Conservation (phyloP, 495 filamentous ascomycete genomes). For the Rostrohypoxylon terebratum region DNA sequence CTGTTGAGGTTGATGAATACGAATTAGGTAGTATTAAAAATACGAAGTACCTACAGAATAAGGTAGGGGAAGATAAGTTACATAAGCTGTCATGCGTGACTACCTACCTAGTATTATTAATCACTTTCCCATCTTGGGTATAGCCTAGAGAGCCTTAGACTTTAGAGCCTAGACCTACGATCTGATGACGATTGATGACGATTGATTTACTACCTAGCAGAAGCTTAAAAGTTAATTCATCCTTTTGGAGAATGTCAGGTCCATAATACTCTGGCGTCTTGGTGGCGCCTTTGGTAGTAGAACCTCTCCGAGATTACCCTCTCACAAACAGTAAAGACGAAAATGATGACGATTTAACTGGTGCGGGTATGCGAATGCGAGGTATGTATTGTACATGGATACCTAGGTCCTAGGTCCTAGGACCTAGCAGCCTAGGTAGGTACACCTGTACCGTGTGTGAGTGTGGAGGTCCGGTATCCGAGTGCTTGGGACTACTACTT, state of each 20-base stretch:
- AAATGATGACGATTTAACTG: neutral
- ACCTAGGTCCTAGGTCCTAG: too few species aligned
- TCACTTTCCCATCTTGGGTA: neutral
- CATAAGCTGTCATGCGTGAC: neutral
- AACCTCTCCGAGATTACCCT: neutral
- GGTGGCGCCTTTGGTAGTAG: neutral
- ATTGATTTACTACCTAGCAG: too few species aligned
- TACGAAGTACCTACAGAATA: too few species aligned
- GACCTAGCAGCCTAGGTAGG: too few species aligned
- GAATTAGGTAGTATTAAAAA: too few species aligned
- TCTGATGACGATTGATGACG: neutral
- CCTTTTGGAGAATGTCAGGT: too few species aligned
- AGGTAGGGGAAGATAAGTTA: neutral
- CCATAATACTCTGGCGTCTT: neutral
- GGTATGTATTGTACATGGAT: neutral
- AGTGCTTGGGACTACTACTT: slow-evolving; percentile 8
- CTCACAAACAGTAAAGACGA: neutral
- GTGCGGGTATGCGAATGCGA: neutral
- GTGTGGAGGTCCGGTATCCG: slow-evolving; percentile 1
- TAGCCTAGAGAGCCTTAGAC: neutral
- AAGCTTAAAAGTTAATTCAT: neutral
- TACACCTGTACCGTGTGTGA: neutral
- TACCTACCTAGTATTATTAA: neutral
- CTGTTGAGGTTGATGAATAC: too few species aligned
- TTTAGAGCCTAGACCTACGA: too few species aligned